Base-by-base conservation (phyloP, 2,329 filamentous ascomycete genomes). In the Aureobasidium uvarum region DNA sequence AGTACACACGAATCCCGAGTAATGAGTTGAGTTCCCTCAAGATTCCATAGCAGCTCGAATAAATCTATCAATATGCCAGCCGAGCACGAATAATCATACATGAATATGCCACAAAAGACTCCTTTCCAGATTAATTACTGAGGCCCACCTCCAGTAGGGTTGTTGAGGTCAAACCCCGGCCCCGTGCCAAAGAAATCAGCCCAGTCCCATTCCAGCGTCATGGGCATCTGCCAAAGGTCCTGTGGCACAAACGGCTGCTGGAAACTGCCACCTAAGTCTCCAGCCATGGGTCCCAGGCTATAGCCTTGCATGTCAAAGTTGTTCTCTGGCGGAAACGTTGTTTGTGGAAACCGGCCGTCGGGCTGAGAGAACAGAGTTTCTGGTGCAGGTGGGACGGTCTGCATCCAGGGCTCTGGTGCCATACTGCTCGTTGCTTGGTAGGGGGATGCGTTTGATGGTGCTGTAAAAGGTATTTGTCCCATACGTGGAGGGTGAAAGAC, bases 131-230 rank as follows among this genome's bases (percentile, higher is more conserved):
- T 18, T 10, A 13, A 14, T 25, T 13, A 18, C 25, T 16, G 54
- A n/a, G 54, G 39, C 10, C 56, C 43, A 23, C 41, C 58, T 28
- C 11, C 28, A n/a, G 18, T 62, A 6, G 58, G 45, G 39, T 62
- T 33, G 10, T 62, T 62, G 23, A 62, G 33, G 41, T 59, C 62
- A 50, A 66, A 66, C 13, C 62, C 65, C 20, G 55, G 55, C 33
- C 66, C 56, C 56, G 63, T 65, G 23, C 55, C 52, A 23, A 66
- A 50, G 55, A 68, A 64, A 55, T 83, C 81, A 2, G 80, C 85
- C 88, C 87, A 90, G 69, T 89, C 92, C 92, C 93, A 97, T 74
- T 98, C 94, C 25, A 98, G 83, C 2, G 91, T 96, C 88, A 96
- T 96, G 1, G 94, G 93, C 85, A 98, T 88, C 75, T 94, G 90